phyloP scores from a whole-genome alignment of 306 rosid genomes.

The Dalbergia cochinchinensis region DNA sequence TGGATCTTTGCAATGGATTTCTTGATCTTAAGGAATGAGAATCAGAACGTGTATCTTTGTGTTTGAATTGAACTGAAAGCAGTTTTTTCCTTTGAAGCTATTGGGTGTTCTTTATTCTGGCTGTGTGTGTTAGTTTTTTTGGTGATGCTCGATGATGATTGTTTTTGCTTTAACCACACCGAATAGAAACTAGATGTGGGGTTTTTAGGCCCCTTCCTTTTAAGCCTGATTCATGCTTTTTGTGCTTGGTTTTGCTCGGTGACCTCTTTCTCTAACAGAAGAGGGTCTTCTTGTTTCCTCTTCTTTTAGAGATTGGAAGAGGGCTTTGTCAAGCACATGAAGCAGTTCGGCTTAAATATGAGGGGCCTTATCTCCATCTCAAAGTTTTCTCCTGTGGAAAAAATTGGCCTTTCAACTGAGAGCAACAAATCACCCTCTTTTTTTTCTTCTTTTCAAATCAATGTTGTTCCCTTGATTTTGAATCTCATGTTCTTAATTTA shows the following conservation, averaged over 20 bases:
- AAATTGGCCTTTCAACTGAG: conserved; percentile 67
- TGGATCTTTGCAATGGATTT: too few species aligned
- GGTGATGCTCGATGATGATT: conserved; percentile 78
- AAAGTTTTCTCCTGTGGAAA: conserved; percentile 62
- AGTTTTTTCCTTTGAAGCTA: not conserved
- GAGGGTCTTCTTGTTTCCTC: conserved; percentile 43
- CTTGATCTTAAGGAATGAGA: too few species aligned
- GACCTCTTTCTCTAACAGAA: conserved; percentile 51
- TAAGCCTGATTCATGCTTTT: conserved; percentile 12
- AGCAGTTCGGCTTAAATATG: conserved; percentile 33
- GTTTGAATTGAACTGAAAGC: not conserved
- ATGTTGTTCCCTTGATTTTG: not conserved
- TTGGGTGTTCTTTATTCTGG: not conserved
- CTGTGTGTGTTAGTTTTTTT: not conserved
- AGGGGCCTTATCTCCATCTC: conserved; percentile 31
- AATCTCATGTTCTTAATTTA: not conserved
- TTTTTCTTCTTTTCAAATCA: not conserved
- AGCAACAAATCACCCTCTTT: conserved; percentile 30
- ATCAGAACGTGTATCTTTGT: not conserved
- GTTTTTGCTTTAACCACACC: conserved; percentile 82
- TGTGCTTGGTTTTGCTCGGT: conserved; percentile 50
- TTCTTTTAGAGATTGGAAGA: conserved; percentile 54
- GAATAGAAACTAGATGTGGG: conserved; percentile 49
- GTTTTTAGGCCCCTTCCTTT: conserved; percentile 17
- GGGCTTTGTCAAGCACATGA: conserved; percentile 53